A percentile compares a stretch with the other conserved stretches of the same genome.
Conservation (phyloP, 352 stramenopile species). For the Achlya hypogyna region DNA sequence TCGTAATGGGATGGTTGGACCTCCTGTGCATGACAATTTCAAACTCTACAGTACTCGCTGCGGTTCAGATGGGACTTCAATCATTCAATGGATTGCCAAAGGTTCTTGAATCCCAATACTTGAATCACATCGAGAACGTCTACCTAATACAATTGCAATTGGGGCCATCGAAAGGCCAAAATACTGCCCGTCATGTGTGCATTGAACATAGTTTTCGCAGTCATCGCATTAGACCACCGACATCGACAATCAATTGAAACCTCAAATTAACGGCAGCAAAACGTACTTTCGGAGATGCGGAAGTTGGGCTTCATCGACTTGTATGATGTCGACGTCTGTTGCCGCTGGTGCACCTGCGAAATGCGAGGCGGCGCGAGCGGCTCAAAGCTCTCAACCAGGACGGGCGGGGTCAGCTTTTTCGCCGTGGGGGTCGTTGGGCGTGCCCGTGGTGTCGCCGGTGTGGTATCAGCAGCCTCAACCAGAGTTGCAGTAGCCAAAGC, state of each 20-base stretch:
- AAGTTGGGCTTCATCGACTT: slow-evolving; percentile 20
- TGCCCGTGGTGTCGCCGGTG: background rate
- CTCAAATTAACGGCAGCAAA: slow-evolving; percentile 8
- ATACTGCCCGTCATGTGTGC: too few species aligned
- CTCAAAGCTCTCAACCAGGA: background rate
- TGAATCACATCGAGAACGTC: too few species aligned
- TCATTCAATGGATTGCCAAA: too few species aligned
- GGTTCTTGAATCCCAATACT: too few species aligned
- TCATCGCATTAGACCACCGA: too few species aligned
- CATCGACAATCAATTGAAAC: background rate
- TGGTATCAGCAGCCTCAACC: background rate
- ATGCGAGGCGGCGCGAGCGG: background rate
- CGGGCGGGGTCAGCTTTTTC: background rate
- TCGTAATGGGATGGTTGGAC: too few species aligned
- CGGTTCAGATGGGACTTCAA: too few species aligned
- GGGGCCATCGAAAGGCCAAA: too few species aligned
- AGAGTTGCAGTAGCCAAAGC: background rate
- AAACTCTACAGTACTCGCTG: too few species aligned
- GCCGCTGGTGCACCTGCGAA: background rate
- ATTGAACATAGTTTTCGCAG: too few species aligned
- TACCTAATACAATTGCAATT: too few species aligned
- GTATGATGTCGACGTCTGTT: background rate
- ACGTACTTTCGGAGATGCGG: slow-evolving; percentile 16
- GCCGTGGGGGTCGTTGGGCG: background rate
- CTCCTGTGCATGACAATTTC: too few species aligned